Evolutionary conservation across 1,284 basidiomycete species (phyloP), one percentile per base, ranked within the genome.

Genomic region (Pseudozyma tsukubaensis): DNA sequence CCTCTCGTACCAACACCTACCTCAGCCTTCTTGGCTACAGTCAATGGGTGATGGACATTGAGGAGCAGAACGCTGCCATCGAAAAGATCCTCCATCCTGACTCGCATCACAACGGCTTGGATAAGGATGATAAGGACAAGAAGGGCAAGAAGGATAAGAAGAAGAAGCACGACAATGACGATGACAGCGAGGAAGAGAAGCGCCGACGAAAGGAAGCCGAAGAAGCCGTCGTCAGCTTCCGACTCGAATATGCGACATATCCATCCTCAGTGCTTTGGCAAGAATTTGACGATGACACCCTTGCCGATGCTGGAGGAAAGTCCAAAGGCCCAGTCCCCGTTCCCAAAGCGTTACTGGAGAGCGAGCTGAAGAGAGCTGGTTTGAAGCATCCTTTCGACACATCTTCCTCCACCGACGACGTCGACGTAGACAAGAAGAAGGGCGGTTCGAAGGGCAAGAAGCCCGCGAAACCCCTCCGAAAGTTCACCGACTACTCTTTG

Each of bases 11-110:
- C 51, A 94, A 93, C 84, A 87, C 85, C 48, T 87, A 88, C 61
- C 91, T 91, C 88, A 89, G 89, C 21, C 89, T 91, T n/a, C 86
- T 93, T 40, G 92, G 92, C 55, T 94, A 91, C 86, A 90, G 91
- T 55, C 92, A 94, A 88, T 94, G 91, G 86, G 86, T 94, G 52
- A 91, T 92, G 4, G 86, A 89, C 62, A 85, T 94, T 21, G 89
- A 88, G 43, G 82, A 86, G 52, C 88, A 88, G 19, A 88, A 89
- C 82, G 86, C 88, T 76, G 86, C 83, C 44, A 84, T 87, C 19
- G 71, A 79, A 13, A 54, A 47, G 32, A 57, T 67, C 42, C 60
- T 69, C 4, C 56, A 72, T 39, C 59, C 63, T 5, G 18, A 45
- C 36, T 19, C 4, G n/a, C 34, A 24, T 19, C 10, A 19, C 35